These are phyloP conservation scores for Aspergillus sp. DNA, from an alignment of 2,329 filamentous ascomycete species.

Conservation along the genomic window DNA sequence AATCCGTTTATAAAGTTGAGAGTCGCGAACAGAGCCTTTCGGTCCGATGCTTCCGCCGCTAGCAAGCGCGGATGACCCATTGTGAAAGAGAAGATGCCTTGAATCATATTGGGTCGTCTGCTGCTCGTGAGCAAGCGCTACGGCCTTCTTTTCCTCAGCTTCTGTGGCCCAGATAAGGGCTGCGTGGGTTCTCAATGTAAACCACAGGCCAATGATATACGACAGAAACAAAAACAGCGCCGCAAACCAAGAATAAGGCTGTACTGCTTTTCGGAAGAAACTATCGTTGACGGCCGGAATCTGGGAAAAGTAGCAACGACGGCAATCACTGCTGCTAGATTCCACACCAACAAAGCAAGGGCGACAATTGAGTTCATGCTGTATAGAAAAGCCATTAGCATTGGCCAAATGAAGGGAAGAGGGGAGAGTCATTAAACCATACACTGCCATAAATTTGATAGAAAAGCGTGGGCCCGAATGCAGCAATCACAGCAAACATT, in stretches of 20 bases:
- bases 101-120: slow-evolving; percentile 30
- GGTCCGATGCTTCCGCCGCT: slow-evolving; percentile 48
- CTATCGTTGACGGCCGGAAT: slow-evolving; percentile 76
- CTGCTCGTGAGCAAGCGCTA: slow-evolving; percentile 28
- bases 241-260: slow-evolving; percentile 89
- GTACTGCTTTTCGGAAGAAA: slow-evolving; percentile 87
- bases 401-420: too few species aligned
- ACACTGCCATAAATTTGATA: slow-evolving; percentile 97
- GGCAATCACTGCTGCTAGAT: slow-evolving; percentile 64
- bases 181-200: slow-evolving; percentile 92
- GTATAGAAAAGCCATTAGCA: slow-evolving; percentile 28
- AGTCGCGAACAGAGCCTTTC: slow-evolving; percentile 74
- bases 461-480: slow-evolving; percentile 93
- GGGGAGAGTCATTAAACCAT: slow-evolving; percentile 33
- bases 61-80: slow-evolving; percentile 29
- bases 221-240: slow-evolving; percentile 84
- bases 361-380: slow-evolving; percentile 87
- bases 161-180: slow-evolving; percentile 96
- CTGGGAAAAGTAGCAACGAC: slow-evolving; percentile 92
- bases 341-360: slow-evolving; percentile 57
- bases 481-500: slow-evolving; percentile 90
- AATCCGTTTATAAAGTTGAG: slow-evolving; percentile 88
- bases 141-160: slow-evolving; percentile 69
- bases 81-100: slow-evolving; percentile 30
- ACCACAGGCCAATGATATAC: slow-evolving; percentile 91